phyloP scores from a whole-genome alignment of 2,329 filamentous ascomycete genomes.

The Botryosphaeria dothidea region DNA sequence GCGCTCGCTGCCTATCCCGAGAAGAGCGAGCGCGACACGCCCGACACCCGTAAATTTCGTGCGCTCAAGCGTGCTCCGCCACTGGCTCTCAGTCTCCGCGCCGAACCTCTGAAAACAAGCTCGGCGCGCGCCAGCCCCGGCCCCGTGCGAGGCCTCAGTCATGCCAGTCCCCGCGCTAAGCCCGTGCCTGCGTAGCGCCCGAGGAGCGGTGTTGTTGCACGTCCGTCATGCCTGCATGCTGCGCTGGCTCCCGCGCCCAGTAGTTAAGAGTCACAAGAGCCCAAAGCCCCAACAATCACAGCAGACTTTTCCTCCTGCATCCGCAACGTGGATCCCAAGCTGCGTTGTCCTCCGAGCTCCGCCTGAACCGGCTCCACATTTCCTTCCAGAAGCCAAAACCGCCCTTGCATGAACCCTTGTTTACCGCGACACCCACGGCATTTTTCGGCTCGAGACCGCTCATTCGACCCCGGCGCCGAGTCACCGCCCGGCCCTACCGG shows the following conservation, averaged over 20 bases:
- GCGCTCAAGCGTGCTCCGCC: background rate
- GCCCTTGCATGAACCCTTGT: background rate
- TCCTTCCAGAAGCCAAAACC: background rate
- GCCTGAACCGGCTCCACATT: background rate
- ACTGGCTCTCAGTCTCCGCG: background rate
- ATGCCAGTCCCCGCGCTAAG: background rate
- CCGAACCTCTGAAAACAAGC: constrained; percentile 6
- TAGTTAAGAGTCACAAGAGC: background rate
- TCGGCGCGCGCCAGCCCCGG: constrained; percentile 6
- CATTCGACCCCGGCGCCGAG: background rate
- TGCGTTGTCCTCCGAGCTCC: background rate
- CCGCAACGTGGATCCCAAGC: background rate
- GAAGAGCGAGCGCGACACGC: constrained; percentile 3
- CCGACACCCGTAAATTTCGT: background rate
- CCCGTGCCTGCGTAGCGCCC: constrained; percentile 12
- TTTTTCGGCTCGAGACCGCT: background rate
- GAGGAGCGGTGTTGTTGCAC: background rate
- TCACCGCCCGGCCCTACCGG: constrained; percentile 2
- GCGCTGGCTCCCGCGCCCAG: background rate
- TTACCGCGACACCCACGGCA: background rate
- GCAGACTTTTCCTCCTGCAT: background rate
- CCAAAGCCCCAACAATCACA: background rate
- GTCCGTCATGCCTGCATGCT: background rate
- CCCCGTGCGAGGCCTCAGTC: background rate
- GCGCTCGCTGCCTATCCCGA: background rate